Conservation (phyloP, 2,329 filamentous ascomycete genomes). For the Diplocarpon rosae region DNA sequence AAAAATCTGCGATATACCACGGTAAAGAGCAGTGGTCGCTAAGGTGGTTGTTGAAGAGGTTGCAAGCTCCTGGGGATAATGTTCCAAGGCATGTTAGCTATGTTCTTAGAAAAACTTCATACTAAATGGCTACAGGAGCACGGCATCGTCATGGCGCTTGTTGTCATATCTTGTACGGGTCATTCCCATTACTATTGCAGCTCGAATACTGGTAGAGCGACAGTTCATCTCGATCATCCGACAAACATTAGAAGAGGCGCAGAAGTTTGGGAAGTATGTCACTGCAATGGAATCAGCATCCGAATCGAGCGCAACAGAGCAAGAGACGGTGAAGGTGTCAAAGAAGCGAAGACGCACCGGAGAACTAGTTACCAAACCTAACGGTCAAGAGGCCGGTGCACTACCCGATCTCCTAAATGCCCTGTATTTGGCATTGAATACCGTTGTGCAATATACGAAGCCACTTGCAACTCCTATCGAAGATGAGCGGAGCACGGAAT, state of each 20-base stretch:
- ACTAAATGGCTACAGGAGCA: slow-evolving; percentile 13
- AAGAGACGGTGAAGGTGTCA: slow-evolving; percentile 28
- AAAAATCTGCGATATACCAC: slow-evolving; percentile 16
- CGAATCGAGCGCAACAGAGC: slow-evolving; percentile 5
- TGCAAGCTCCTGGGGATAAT: slow-evolving; percentile 32
- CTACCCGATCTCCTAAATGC: slow-evolving; percentile 13
- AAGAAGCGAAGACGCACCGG: slow-evolving; percentile 26
- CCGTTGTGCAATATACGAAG: slow-evolving; percentile 16
- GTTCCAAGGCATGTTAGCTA: slow-evolving; percentile 22
- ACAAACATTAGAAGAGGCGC: slow-evolving; percentile 49
- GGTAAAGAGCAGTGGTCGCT: slow-evolving; percentile 53
- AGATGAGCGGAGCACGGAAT: slow-evolving; percentile 9
- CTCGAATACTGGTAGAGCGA: slow-evolving; percentile 59
- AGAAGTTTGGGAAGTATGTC: slow-evolving; percentile 24
- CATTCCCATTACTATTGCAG: slow-evolving; percentile 59
- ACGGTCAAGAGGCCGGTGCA: neutral
- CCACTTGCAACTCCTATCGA: neutral
- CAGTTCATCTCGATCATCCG: slow-evolving; percentile 57
- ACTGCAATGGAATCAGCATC: slow-evolving; percentile 1
- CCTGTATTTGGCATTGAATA: slow-evolving; percentile 16
- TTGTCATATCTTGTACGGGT: slow-evolving; percentile 48
- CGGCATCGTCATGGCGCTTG: slow-evolving; percentile 42
- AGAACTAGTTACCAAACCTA: slow-evolving; percentile 13
- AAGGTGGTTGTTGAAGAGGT: slow-evolving; percentile 53
- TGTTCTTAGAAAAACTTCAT: neutral